Evolutionary conservation across 1,139 yeast species (phyloP).

Genomic region (Lodderomyces pseudojiufengensis): DNA sequence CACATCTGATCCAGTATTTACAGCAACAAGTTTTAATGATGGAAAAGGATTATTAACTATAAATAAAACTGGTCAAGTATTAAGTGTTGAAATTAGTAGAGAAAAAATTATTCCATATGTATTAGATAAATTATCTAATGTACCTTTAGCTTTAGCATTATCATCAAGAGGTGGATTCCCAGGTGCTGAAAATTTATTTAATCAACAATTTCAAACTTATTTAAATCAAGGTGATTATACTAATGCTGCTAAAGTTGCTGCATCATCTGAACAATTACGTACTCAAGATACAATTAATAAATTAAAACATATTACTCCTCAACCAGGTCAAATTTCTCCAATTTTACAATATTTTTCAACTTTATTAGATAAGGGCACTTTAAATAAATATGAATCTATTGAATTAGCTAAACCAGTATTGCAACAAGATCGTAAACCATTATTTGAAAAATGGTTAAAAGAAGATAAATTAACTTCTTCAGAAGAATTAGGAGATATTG

Average conservation of each 20-base stretch:
- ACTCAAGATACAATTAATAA: constrained; percentile 93
- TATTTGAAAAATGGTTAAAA: constrained; percentile 94
- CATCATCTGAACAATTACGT: constrained; percentile 89
- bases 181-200: constrained; percentile 91
- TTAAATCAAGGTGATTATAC: constrained; percentile 83
- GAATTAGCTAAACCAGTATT: constrained; percentile 95
- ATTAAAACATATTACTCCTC: constrained; percentile 88
- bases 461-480: constrained; percentile 92
- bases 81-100: constrained; percentile 86
- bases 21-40: constrained; percentile 73
- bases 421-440: constrained; percentile 91
- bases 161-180: constrained; percentile 96
- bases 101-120: constrained; percentile 88
- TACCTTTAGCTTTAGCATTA: constrained; percentile 79
- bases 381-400: constrained; percentile 90
- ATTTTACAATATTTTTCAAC: constrained; percentile 91
- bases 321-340: constrained; percentile 94
- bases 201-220: constrained; percentile 85
- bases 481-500: constrained; percentile 96
- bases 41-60: constrained; percentile 87
- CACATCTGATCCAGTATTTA: constrained; percentile 93
- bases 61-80: constrained; percentile 92
- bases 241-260: constrained; percentile 96
- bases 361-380: constrained; percentile 85
- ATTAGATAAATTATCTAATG: constrained; percentile 80